These are phyloP conservation scores for Psilocybe cubensis DNA, from an alignment of 768 basidiomycete genomes.

Conservation along the genomic window DNA sequence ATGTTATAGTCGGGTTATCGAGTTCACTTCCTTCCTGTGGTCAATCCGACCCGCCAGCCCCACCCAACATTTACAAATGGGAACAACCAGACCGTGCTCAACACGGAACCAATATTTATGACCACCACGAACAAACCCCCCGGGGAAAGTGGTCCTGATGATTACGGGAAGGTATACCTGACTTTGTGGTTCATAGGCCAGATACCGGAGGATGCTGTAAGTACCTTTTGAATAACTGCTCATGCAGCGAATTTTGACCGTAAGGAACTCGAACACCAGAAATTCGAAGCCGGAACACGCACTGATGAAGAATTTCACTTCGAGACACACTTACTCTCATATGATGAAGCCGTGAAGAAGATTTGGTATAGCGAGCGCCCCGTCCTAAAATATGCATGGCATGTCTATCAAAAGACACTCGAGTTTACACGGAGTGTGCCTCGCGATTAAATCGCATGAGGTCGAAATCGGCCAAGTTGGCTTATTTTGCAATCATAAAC, in stretches of 20 bases:
- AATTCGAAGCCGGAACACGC: conserved; percentile 50
- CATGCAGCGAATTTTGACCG: no score
- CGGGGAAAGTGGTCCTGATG: conserved; percentile 9
- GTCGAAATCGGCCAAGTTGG: no score
- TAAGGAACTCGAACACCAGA: no score
- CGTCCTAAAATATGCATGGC: no score
- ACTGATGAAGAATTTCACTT: conserved; percentile 62
- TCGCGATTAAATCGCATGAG: no score
- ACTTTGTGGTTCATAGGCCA: conserved; percentile 59
- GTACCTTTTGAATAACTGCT: no score
- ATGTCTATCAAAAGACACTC: no score
- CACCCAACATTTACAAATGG: conserved; percentile 31
- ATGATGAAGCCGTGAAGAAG: conserved; percentile 43
- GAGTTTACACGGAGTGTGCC: no score
- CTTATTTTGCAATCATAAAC: no score
- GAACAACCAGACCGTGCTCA: conserved; percentile 11
- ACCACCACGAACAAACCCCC: conserved; percentile 33
- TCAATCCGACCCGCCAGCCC: conserved; percentile 44
- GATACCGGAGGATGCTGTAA: conserved; percentile 55
- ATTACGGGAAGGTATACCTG: conserved; percentile 53
- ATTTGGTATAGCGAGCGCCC: no score
- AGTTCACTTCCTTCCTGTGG: conserved; percentile 48
- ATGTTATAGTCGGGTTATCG: conserved; percentile 50
- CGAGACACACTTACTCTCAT: conserved; percentile 41
- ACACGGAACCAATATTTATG: conserved; percentile 51